Evolutionary conservation across 2,329 filamentous ascomycete species (phyloP).

Genomic region (Colletotrichum liriopes): DNA sequence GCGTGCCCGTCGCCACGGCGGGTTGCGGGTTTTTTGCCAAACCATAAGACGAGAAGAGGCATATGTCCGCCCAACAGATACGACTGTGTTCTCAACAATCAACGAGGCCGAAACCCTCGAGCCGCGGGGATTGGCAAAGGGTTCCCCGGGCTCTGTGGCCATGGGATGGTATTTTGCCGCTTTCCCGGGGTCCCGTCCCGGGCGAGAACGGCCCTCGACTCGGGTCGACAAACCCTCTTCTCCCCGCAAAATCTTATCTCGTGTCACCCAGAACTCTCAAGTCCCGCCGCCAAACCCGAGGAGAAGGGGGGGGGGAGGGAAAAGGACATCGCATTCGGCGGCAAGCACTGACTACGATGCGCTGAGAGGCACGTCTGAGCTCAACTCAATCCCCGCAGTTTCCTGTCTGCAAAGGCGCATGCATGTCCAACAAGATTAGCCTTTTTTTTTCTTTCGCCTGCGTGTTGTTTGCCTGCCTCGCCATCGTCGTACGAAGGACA

Average conservation of each 20-base stretch:
- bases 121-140: not conserved
- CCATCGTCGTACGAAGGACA: not conserved
- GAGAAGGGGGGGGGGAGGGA: not conserved
- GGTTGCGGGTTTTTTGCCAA: not conserved
- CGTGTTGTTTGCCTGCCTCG: not conserved
- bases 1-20: slow-evolving; percentile 14
- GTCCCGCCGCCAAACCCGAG: not conserved
- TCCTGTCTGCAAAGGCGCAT: not conserved
- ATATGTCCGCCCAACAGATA: not conserved
- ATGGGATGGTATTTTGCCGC: not conserved
- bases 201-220: not conserved
- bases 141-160: not conserved
- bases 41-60: not conserved
- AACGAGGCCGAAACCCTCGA: not conserved
- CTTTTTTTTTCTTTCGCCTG: not conserved
- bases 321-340: not conserved
- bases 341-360: not conserved
- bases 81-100: not conserved
- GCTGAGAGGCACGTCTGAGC: not conserved
- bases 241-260: slow-evolving; percentile 17
- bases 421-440: not conserved
- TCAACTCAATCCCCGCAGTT: slow-evolving; percentile 15
- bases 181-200: not conserved
- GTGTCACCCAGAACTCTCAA: not conserved
- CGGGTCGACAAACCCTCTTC: not conserved